Evolutionary conservation across 1,284 basidiomycete species (phyloP).

Genomic region (Clitocybe nebularis): DNA sequence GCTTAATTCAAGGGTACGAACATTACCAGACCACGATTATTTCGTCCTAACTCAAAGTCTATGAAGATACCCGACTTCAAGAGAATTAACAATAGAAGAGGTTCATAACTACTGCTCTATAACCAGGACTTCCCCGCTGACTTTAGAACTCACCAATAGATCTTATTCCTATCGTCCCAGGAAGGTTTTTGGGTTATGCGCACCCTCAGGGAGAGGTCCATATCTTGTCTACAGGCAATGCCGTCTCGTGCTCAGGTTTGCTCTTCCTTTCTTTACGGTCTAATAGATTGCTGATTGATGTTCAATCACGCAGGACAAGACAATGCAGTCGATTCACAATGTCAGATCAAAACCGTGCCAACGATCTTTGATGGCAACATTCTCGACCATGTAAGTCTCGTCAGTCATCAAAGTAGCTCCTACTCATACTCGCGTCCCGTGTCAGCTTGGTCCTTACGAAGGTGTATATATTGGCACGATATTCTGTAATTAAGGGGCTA

Average conservation of each 20-base stretch:
- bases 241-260: slow-evolving; percentile 37
- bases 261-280: neutral
- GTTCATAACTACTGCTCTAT: slow-evolving; percentile 13
- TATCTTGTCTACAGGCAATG: slow-evolving; percentile 31
- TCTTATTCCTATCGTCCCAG: slow-evolving; percentile 45
- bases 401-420: neutral
- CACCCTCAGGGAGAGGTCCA: slow-evolving; percentile 41
- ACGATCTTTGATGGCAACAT: slow-evolving; percentile 39
- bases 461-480: slow-evolving; percentile 49
- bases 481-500: slow-evolving; percentile 33
- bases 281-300: neutral
- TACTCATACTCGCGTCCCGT: slow-evolving; percentile 1
- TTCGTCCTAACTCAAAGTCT: neutral
- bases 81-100: slow-evolving; percentile 42
- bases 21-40: neutral
- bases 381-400: slow-evolving; percentile 37
- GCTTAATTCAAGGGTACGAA: slow-evolving; percentile 35
- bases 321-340: slow-evolving; percentile 41
- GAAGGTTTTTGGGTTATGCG: slow-evolving; percentile 36
- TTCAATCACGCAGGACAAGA: slow-evolving; percentile 34
- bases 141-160: slow-evolving; percentile 22
- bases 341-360: slow-evolving; percentile 42
- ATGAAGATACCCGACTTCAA: slow-evolving; percentile 37
- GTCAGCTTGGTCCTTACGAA: slow-evolving; percentile 48
- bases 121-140: neutral